Conservation (phyloP, 495 filamentous ascomycete genomes). For the Annulohypoxylon stygium region DNA sequence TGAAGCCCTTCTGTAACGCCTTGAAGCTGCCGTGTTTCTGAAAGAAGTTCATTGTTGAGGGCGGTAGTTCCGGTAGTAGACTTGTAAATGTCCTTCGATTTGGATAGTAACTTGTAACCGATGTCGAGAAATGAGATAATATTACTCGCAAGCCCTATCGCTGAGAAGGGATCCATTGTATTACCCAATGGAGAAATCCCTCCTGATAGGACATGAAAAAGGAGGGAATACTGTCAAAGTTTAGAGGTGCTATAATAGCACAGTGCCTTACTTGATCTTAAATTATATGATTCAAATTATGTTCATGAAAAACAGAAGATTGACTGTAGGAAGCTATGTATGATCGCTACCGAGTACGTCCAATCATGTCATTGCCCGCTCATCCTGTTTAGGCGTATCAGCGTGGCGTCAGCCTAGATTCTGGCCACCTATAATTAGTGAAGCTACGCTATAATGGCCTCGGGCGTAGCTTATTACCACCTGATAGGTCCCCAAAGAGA, state of each 20-base stretch:
- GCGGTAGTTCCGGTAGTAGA: background rate
- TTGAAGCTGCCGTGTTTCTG: background rate
- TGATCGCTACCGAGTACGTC: background rate
- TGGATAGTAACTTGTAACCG: background rate
- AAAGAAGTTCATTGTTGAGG: background rate
- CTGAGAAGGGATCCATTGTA: constrained; percentile 1
- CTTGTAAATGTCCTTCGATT: background rate
- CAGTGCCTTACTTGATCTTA: background rate
- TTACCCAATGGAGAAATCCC: background rate
- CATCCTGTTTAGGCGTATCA: background rate
- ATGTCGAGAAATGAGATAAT: constrained; percentile 6
- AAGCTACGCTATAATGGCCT: background rate
- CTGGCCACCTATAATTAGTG: too few relatives aligned
- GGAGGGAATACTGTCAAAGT: background rate
- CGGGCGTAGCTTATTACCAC: background rate
- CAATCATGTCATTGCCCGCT: background rate
- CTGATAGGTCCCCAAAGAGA: background rate
- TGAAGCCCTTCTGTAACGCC: background rate
- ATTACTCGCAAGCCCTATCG: constrained; percentile 1
- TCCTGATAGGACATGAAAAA: background rate
- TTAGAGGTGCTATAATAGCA: background rate
- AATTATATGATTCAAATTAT: background rate
- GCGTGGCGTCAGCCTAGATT: background rate
- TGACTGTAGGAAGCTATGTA: background rate
- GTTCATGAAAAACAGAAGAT: background rate